A percentile compares a stretch with the other conserved stretches of the same genome.
Conservation (phyloP, 1,284 basidiomycete genomes). For the Pholiota adiposa region DNA sequence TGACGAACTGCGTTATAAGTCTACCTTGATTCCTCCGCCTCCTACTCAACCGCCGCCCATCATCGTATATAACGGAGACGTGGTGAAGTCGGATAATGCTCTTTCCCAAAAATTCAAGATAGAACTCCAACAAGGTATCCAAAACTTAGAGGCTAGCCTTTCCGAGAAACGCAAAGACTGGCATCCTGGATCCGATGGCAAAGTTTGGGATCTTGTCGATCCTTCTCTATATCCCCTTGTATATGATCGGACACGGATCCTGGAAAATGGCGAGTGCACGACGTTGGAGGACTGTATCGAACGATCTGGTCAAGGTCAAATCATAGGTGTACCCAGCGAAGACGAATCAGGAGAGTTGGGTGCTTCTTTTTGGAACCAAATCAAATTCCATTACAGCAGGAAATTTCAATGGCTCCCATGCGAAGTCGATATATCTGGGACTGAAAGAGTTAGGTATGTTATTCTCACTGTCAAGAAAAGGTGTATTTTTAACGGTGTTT, state of each 20-base stretch:
- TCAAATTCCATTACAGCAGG: constrained; percentile 20
- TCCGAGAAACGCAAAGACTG: constrained; percentile 45
- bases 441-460: constrained; percentile 17
- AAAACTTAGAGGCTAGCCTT: constrained; percentile 37
- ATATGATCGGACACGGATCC: constrained; percentile 33
- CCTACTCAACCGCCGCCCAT: constrained; percentile 4
- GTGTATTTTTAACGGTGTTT: too few species aligned
- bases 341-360: neutral
- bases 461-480: too few species aligned
- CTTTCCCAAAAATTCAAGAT: constrained; percentile 24
- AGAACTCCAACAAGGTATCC: constrained; percentile 28
- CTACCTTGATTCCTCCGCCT: constrained; percentile 11
- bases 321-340: neutral
- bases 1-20: constrained; percentile 26
- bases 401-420: constrained; percentile 33
- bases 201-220: constrained; percentile 50
- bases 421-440: constrained; percentile 25
- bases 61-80: constrained; percentile 30
- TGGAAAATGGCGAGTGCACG: constrained; percentile 21
- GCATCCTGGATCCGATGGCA: constrained; percentile 47
- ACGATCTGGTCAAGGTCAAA: constrained; percentile 14
- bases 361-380: neutral
- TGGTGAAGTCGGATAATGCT: constrained; percentile 34
- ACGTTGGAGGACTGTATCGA: constrained; percentile 26
- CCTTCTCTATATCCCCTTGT: constrained; percentile 48